Base-by-base conservation (phyloP, 208 protist genomes). In the Crithidia fasciculata region DNA sequence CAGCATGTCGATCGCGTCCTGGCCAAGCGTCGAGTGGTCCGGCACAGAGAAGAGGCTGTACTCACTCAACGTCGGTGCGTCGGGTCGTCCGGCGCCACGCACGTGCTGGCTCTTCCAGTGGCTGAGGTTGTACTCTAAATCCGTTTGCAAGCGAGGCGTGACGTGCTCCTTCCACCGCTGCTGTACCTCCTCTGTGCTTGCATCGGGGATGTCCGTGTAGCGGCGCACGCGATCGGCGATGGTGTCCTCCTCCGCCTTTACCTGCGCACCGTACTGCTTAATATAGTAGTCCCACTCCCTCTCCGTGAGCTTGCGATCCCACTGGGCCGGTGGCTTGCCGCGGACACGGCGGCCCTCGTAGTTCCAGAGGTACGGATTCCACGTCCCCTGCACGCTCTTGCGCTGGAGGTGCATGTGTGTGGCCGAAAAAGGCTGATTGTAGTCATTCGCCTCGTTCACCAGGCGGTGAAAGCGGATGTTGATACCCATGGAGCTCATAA, bases 351-450 rank as follows among this genome's bases (percentile, higher is more conserved):
- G 16, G 7, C 69, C 64, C 67, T 96, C 91, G 65, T 82, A 90
- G 70, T 85, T 78, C 88, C 89, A 96, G 28, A 96, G 79, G 74
- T 86, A 96, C 44, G 91, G 89, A 50, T 90, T 92, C 89, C 91
- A 96, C 53, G 78, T 74, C 0, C 91, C 91, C 75, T 96, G 91
- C 13, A 96, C 85, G 50, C 82, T 91, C 39, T 74, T 69, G 19
- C 89, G 87, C 76, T 91, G 84, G 41, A 84, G 73, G 56, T 96
- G 87, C 47, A 90, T 50, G 69, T 93, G 86, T 0, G 81, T 37
- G 4, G 85, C 85, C 39, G 69, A 78, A 58, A 96, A 96, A 15
- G 87, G 79, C 19, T 80, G 58, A 55, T 87, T 87, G 70, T 81
- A 71, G 74, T 94, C 89, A 63, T 96, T 96, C 0, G 76, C 89